Base-by-base conservation (phyloP, 441 rosid species). In the Macaranga tanarius region DNA sequence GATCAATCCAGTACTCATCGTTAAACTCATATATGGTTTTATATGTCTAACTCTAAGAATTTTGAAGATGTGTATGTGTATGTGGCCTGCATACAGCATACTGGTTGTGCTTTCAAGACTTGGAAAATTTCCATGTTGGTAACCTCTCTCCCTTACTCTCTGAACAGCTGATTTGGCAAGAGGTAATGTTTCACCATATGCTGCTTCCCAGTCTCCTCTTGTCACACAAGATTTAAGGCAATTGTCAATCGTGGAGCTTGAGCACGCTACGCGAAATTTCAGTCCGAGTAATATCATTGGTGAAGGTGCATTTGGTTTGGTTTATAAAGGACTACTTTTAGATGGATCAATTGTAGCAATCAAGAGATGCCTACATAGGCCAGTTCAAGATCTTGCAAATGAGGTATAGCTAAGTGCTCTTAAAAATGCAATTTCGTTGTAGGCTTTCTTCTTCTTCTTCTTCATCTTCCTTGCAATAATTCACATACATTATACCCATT, bases 321-420 rank as follows among this genome's bases (percentile, higher is more conserved):
- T 77, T 38, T 82, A 82, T 57, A 84, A 80, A 75, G 89, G 87
- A 63, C 58, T 86, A 60, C 89, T 84, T 71, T 82, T 71, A 61
- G 84, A 86, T 75, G 87, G 89, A 65, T 73, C 89, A 25, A 74
- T 84, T 38, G 87, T 86, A 44, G 86, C 84, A n/a, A 75, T 86
- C 76, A 86, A 82, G 81, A 76, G 87, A 73, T 70, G 55, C 68
- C 58, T 80, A 11, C 71, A 78, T 22, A 71, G 61, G 67, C 83
- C 73, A 2, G 59, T 68, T 65, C 78, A 22, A 19, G 62, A 77
- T 62, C 73, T 84, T 50, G 56, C 71, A 67, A 73, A 51, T 15
- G 65, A 82, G 89, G 89, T 86, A 80, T 73, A 52, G 34, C 63
- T 31, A 19, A 62, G 59, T 48, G 54, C 2, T 63, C 15, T 23